Percentiles rank a stretch among this genome's conserved stretches.
phyloP scores from a whole-genome alignment of 2,329 filamentous ascomycete genomes.

The Atkinsonella hypoxylon region DNA sequence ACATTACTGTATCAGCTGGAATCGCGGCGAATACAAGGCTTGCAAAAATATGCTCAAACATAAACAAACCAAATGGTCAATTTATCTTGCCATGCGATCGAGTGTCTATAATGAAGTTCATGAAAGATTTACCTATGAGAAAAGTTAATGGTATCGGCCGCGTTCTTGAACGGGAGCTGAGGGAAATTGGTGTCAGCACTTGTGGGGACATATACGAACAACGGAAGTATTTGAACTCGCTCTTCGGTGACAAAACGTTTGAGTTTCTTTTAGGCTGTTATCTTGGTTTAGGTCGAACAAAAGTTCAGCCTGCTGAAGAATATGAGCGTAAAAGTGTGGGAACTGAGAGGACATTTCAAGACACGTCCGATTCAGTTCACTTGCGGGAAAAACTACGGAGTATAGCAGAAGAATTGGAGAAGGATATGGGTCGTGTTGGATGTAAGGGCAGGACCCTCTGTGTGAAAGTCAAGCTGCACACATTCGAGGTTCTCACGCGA shows the following conservation, averaged over 20 bases:
- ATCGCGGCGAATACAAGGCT: constrained; percentile 89
- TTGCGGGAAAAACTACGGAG: constrained; percentile 67
- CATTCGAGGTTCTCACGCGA: constrained; percentile 80
- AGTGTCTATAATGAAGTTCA: constrained; percentile 68
- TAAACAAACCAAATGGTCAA: constrained; percentile 94
- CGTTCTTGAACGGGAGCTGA: constrained; percentile 82
- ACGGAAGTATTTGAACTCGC: constrained; percentile 56
- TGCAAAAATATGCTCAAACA: constrained; percentile 90
- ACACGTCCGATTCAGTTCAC: constrained; percentile 56
- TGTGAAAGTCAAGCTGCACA: constrained; percentile 87
- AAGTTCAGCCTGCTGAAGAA: constrained; percentile 74
- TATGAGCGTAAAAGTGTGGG: constrained; percentile 89
- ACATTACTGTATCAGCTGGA: constrained; percentile 84
- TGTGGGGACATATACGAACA: constrained; percentile 79
- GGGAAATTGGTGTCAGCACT: constrained; percentile 74
- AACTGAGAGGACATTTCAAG: constrained; percentile 82
- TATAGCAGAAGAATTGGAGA: constrained; percentile 76
- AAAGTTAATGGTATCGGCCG: constrained; percentile 94
- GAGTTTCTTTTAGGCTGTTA: constrained; percentile 77
- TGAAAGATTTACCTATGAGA: constrained; percentile 68
- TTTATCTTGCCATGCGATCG: constrained; percentile 65
- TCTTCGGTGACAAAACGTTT: constrained; percentile 88
- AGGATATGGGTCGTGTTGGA: constrained; percentile 65
- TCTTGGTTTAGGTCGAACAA: constrained; percentile 75
- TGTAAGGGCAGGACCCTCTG: constrained; percentile 87